Evolutionary conservation across 768 basidiomycete genomes (phyloP).

Genomic region (Leucocoprinus sp.): DNA sequence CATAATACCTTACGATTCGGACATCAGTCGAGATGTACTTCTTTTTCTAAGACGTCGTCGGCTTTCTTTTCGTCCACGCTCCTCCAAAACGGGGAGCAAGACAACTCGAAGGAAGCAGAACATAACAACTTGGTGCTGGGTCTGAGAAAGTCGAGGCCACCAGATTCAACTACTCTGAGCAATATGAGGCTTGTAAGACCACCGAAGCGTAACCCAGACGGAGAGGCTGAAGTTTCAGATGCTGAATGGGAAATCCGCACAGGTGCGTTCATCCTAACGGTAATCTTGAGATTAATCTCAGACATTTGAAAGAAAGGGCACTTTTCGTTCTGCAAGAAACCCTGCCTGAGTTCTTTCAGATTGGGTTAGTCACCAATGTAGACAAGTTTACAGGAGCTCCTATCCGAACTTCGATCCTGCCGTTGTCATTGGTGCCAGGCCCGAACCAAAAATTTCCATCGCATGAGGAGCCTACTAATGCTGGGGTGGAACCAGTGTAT

Average conservation of each 20-base stretch:
- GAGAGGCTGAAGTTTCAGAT: conserved; percentile 41
- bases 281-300: conserved; percentile 1
- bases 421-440: conserved; percentile 12
- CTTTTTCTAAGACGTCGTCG: conserved; percentile 2
- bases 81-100: neutral
- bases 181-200: neutral
- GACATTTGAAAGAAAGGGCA: conserved; percentile 48
- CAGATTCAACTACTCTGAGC: conserved; percentile 2
- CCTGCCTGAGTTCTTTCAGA: conserved; percentile 62
- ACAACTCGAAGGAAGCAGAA: neutral
- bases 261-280: conserved; percentile 30
- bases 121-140: conserved; percentile 1
- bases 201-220: neutral
- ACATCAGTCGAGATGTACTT: neutral
- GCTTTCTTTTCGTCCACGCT: neutral
- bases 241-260: conserved; percentile 74
- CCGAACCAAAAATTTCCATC: conserved; percentile 17
- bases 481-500: conserved; percentile 45
- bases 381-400: conserved; percentile 38
- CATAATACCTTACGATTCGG: neutral
- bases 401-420: conserved; percentile 5
- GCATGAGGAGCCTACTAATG: conserved; percentile 23
- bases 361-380: conserved; percentile 52
- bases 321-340: conserved; percentile 62
- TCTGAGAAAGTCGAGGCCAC: conserved; percentile 8